Evolutionary conservation across 805 yeast genomes (phyloP), one percentile per base, ranked within the genome.

Genomic region (Saturnispora diversa): DNA sequence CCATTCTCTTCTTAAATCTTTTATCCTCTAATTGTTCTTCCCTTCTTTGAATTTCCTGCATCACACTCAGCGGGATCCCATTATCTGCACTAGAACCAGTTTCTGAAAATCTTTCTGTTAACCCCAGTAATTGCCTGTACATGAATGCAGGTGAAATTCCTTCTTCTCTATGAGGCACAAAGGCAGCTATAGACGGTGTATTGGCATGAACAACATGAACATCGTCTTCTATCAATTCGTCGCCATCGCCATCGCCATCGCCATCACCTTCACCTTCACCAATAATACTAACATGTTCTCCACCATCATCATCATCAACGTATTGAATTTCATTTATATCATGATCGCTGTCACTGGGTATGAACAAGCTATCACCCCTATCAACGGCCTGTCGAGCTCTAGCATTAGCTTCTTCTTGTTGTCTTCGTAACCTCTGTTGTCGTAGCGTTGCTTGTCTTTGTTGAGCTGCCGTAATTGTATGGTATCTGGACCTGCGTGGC

Each of bases 21-120:
- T 39, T 26, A 39, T 55, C 53, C 37, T 60, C 63, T 11, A 50
- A 47, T 3, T 38, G 46, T 35, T 59, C 62, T 37, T 60, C 64
- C 9, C 55, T 40, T 19, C 48, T 30, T 16, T 51, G 36, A 4
- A 61, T 50, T 26, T 51, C 50, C 13, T 52, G 54, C 64, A 60
- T 55, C 2, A 60, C 42, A 21, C 52, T 43, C 11, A 45, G 44
- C 6, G 62, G 59, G 10, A 59, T 46, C 3, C 50, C 58, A 26
- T 52, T 56, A 19, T 22, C 40, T n/a, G n/a, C n/a, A n/a, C n/a
- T n/a, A n/a, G n/a, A n/a, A n/a, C n/a, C n/a, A n/a, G n/a, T n/a
- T n/a, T n/a, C n/a, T n/a, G n/a, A n/a, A 44, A 30, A 17, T 30
- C 23, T 19, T 19, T 30, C 10, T 15, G 6, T 15, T 13, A 13